Evolutionary conservation across 2,329 filamentous ascomycete species (phyloP).

Genomic region (Cordyceps pruinosa): DNA sequence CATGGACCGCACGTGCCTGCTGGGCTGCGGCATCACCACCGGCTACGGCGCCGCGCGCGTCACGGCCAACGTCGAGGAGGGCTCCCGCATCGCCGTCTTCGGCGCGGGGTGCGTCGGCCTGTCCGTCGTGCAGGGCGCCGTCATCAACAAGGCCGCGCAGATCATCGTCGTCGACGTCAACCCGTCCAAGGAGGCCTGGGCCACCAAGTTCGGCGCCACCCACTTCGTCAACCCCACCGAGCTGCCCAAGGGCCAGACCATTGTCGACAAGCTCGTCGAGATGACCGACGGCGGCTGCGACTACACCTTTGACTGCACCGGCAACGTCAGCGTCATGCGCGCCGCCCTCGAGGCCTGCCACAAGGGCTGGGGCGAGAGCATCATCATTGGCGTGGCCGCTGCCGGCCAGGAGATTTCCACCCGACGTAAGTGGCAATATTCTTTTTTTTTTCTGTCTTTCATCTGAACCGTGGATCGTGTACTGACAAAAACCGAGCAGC

Average conservation of each 20-base stretch:
- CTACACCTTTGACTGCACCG: conserved; percentile 99
- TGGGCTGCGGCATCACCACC: conserved; percentile 97
- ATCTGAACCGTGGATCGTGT: background rate
- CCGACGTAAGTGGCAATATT: conserved; percentile 59
- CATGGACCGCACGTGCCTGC: conserved; percentile 91
- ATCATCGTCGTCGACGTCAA: conserved; percentile 76
- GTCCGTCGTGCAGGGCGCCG: conserved; percentile 88
- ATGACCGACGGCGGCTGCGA: conserved; percentile 98
- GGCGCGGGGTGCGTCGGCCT: conserved; percentile 94
- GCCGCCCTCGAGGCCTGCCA: conserved; percentile 95
- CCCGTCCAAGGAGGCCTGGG: conserved; percentile 83
- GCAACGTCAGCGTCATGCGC: conserved; percentile 93
- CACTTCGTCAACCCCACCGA: conserved; percentile 93
- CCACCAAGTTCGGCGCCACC: conserved; percentile 89
- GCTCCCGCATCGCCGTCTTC: conserved; percentile 85
- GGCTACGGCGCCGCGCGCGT: conserved; percentile 94
- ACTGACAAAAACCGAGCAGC: conserved; percentile 43
- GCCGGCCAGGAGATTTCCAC: conserved; percentile 94
- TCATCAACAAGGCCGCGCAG: conserved; percentile 71
- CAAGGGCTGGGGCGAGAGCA: conserved; percentile 98
- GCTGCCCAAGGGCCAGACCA: conserved; percentile 61
- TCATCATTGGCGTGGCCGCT: conserved; percentile 94
- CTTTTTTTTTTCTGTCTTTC: background rate
- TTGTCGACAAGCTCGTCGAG: conserved; percentile 89
- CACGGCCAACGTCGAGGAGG: conserved; percentile 86